Conservation (phyloP, 306 rosid species). For the Vachellia collinsii region DNA sequence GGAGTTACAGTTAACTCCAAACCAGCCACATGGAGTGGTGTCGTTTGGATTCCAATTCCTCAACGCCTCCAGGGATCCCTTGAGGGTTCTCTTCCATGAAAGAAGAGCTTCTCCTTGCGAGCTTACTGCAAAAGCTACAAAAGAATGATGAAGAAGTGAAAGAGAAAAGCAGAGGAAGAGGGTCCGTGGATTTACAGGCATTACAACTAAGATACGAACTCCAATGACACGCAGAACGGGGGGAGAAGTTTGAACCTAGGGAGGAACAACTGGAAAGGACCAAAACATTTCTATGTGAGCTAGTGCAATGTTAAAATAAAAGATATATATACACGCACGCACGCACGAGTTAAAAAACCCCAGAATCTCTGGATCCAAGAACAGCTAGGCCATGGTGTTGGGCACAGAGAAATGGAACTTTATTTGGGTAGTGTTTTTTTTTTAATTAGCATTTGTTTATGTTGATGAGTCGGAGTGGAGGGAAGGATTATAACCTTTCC, state of each 20-base stretch:
- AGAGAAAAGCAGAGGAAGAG: slow-evolving; percentile 51
- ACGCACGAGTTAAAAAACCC: slow-evolving; percentile 44
- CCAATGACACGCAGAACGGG: slow-evolving; percentile 49
- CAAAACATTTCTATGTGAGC: slow-evolving; percentile 89
- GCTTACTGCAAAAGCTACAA: slow-evolving; percentile 57
- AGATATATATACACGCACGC: slow-evolving; percentile 5
- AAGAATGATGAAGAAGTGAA: slow-evolving; percentile 38
- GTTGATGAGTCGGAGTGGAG: slow-evolving; percentile 45
- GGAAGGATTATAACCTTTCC: slow-evolving; percentile 44
- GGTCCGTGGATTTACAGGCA: slow-evolving; percentile 89
- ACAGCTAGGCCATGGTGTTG: slow-evolving; percentile 90
- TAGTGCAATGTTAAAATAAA: slow-evolving; percentile 40
- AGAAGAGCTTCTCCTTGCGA: slow-evolving; percentile 81
- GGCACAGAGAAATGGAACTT: slow-evolving; percentile 67
- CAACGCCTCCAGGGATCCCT: slow-evolving; percentile 56
- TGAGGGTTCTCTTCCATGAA: slow-evolving; percentile 80
- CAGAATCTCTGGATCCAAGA: slow-evolving; percentile 97
- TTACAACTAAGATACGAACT: slow-evolving; percentile 69
- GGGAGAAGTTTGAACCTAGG: slow-evolving; percentile 68
- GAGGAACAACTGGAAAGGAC: slow-evolving; percentile 73
- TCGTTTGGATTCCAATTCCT: slow-evolving; percentile 66
- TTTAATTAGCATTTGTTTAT: slow-evolving; percentile 66
- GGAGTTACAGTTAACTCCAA: slow-evolving; percentile 73
- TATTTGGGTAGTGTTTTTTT: slow-evolving; percentile 51
- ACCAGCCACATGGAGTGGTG: slow-evolving; percentile 81